Evolutionary conservation across 192 early-diverging fungal genomes (phyloP), one percentile per base, ranked within the genome.

Genomic region (Coemansia sp.): DNA sequence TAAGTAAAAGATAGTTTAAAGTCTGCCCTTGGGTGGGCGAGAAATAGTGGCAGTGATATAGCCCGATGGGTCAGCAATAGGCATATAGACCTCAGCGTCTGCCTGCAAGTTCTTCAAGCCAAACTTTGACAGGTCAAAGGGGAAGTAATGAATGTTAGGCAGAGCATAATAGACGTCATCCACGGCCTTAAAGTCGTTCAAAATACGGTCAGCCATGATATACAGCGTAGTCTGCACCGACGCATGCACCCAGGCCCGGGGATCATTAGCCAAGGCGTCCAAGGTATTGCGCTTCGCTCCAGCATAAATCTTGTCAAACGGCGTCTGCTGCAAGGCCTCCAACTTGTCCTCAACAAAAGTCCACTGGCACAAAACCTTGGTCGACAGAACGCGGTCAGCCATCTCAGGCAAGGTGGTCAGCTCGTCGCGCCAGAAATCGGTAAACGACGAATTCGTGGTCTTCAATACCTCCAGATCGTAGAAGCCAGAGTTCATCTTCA

Each of bases 141-240:
- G 85, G 80, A 94, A 91, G 81, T 88, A 89, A 73, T 94, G 90
- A 68, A 87, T 91, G 80, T 92, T 94, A 79, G 92, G 92, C 66
- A 94, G 83, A 44, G 90, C 84, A 74, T 92, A 92, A 60, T 85
- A 85, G 53, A 92, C 77, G 40, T 89, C 87, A 12, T 85, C 85
- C 24, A 94, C 69, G 41, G 69, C 71, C 20, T 76, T 80, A 82
- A 84, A 90, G 55, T 87, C 83, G 49, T 79, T 85, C 62, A 94
- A 79, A 36, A 79, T 88, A 58, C 74, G 79, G 57, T 88, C 81
- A 27, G 90, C 90, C 91, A 94, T 93, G 69, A 88, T 83, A 79
- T 91, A 94, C 47, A 93, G 84, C 22, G 93, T 92, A 46, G 90
- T 89, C 84, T 94, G 93, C 53, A 93, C 93, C 3, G 92, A 92